Evolutionary conservation across 2,329 filamentous ascomycete genomes (phyloP), one percentile per base, ranked within the genome.

Genomic region (Ascocoryne sarcoides): DNA sequence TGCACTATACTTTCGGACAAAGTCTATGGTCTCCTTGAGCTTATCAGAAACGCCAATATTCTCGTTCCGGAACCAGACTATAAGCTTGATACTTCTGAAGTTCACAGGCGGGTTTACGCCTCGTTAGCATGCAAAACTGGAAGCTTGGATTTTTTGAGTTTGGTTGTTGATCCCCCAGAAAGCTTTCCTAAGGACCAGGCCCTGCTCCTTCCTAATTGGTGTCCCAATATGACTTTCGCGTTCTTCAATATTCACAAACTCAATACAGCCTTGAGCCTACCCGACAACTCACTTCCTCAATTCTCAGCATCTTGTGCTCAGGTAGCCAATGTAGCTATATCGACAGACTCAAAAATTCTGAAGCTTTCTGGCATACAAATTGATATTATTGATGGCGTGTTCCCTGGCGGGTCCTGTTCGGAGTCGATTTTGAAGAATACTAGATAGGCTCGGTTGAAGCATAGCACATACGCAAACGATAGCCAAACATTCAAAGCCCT

Each of bases 61-160:
- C 10, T 39, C 14, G 21, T 18, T 21, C 30, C 23, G 14, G n/a
- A 12, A 10, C 40, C 40, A n/a, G 28, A 42, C 33, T 42, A 42
- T 21, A 15, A 15, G 3, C 30, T 20, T 16, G 15, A 34, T 15
- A 10, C 20, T 10, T 21, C 30, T 15, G 28, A 38, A 19, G 23
- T 42, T 20, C 37, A 39, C 20, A 43, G 21, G 35, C 19, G 23
- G 20, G 12, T 26, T 8, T 37, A 26, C 17, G 35, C 14, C 19
- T 21, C 19, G 9, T 16, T 37, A 15, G 35, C 23, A 4, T 10
- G 14, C 7, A 20, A 37, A 5, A 26, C 21, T n/a, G 21, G 18
- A 5, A 16, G 23, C 10, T 20, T 37, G 20, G 35, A 37, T 9
- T 37, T 37, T 16, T 21, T 37, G 4, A 37, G 35, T 16, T 20